Base-by-base conservation (phyloP, 2,329 filamentous ascomycete genomes). In the Chaetomiaceae sp. region DNA sequence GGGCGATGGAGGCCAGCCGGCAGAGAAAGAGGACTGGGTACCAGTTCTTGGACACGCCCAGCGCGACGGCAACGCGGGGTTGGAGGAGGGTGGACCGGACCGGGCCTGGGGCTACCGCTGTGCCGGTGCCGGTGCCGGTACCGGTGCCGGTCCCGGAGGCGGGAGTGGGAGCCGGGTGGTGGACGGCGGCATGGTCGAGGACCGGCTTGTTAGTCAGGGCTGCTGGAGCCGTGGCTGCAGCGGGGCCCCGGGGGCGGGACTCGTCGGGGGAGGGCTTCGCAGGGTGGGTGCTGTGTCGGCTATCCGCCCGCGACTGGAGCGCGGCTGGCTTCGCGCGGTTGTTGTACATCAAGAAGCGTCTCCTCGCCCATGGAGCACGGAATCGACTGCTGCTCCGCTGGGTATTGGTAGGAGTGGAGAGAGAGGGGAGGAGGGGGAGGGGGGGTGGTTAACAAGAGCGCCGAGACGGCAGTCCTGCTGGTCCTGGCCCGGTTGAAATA, bases 51-150 rank as follows among this genome's bases (percentile, higher is more conserved):
- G 86, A 83, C 14, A 94, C 81, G 47, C 88, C 87, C 42, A 92
- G 78, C 29, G 89, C 80, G 62, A 90, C 86, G 58, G 88, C 88
- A 51, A 92, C 82, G 51, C 87, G 86, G 11, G 88, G 88, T 64
- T 90, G 87, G 38, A 90, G 75, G 48, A 85, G 73, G 14, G 79
- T 65, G 8, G 68, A 66, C 11, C 60, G 61, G 6, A 62, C 62
- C 3, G 59, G 53, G 21, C 48, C 50, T 23, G 32, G n/a, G 46
- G 29, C 33, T 43, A 23, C 23, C 41, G 48, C 45, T 8, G 36
- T 16, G 33, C 29, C 27, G 13, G 21, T 48, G 47, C 34, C 8
- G 30, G 29, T 14, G 37, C 8, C 8, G 36, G 21, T 44, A n/a
- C 16, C 43, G 3, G 30, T 16, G 30, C 36, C 33, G 37, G 29